Evolutionary conservation across 257 asterid species (phyloP), one percentile per base, ranked within the genome.

Genomic region (Solanum chmielewskii): DNA sequence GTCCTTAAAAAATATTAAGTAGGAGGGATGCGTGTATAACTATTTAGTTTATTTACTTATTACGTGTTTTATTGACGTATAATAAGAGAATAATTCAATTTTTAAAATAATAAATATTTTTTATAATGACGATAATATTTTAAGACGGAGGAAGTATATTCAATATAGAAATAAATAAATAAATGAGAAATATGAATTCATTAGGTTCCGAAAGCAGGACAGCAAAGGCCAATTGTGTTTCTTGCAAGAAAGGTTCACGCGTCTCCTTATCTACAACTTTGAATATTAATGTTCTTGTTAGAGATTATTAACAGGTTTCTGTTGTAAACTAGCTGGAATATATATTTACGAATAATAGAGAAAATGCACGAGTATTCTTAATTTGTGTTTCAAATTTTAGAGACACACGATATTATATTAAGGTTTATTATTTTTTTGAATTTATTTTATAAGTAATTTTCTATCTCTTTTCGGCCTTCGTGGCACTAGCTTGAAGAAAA

Each of bases 181-280:
- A 66, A 31, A 47, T 3, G 10, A 18, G 49, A n/a, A 44, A 15
- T 47, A 39, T 59, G 13, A 27, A 60, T 31, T 69, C 21, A 21
- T 64, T 84, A 68, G 44, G 52, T 66, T 64, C 4, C 60, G 33
- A 35, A 77, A 37, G 44, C 23, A 13, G 29, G 88, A 76, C 86
- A 64, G 90, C 90, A 45, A 14, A 64, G 88, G 21, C 52, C 76
- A 85, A 77, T 75, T 33, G 31, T 76, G 88, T 85, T 88, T 33
- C 86, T 85, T 88, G 83, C 86, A 85, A 85, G 88, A 85, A 85
- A 85, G 75, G 59, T 83, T 29, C 75, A 42, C 87, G 88, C 33
- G 83, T 86, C 75, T 86, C 14, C 14, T 10, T 35, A 35, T 45
- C 52, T 12, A 33, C n/a, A 41, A 27, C 8, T 21, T 33, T 23